These are phyloP conservation scores for Linderniella brevidens DNA, from an alignment of 257 asterid species.

Conservation along the genomic window DNA sequence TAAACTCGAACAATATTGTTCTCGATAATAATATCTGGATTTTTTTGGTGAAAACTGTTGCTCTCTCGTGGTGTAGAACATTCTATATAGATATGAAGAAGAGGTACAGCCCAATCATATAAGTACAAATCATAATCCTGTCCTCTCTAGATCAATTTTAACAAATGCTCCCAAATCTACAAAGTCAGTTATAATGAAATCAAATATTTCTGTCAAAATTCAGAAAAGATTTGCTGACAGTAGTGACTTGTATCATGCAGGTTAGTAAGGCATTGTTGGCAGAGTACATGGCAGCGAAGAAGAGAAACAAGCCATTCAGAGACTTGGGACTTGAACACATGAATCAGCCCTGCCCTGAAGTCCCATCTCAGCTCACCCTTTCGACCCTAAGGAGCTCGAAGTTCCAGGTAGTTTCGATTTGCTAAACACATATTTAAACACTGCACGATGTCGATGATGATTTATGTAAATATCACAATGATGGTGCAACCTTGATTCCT, in stretches of 20 bases:
- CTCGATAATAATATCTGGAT: too few species aligned
- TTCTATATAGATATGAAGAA: too few species aligned
- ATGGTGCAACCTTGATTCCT: background rate
- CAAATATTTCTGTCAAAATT: background rate
- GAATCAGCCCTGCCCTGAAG: slow-evolving; percentile 52
- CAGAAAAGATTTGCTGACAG: too few species aligned
- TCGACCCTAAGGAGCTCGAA: slow-evolving; percentile 28
- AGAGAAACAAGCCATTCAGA: slow-evolving; percentile 49
- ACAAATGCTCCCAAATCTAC: background rate
- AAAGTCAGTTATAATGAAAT: background rate
- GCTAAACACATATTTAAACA: background rate
- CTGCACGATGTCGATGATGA: too few species aligned
- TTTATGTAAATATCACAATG: too few species aligned
- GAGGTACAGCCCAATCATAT: too few species aligned
- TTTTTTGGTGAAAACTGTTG: too few species aligned
- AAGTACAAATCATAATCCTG: too few species aligned
- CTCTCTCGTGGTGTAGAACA: too few species aligned
- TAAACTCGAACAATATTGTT: too few species aligned
- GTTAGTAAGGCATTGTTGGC: slow-evolving; percentile 85
- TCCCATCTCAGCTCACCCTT: slow-evolving; percentile 40
- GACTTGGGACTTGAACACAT: slow-evolving; percentile 93
- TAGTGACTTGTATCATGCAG: slow-evolving; percentile 16
- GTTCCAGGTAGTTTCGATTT: slow-evolving; percentile 41
- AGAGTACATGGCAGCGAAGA: slow-evolving; percentile 45
- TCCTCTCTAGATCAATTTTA: background rate